Evolutionary conservation across 179 eudicot species (phyloP).

Genomic region (Patellifolia procumbens): DNA sequence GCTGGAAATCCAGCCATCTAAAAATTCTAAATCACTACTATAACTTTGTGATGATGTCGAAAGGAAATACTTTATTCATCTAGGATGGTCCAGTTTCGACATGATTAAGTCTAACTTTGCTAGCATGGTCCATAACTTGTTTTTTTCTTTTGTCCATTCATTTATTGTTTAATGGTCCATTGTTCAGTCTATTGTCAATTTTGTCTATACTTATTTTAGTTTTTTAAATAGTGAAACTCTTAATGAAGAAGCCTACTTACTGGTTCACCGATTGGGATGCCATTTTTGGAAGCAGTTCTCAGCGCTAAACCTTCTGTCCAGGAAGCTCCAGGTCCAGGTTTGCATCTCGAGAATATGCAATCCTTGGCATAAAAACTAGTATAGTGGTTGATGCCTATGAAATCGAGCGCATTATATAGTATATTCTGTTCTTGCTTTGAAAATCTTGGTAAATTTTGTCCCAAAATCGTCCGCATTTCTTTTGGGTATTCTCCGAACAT

Average conservation of each 20-base stretch:
- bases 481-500: constrained; percentile 63
- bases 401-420: constrained; percentile 48
- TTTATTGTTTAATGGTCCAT: no score
- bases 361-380: constrained; percentile 67
- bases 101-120: no score
- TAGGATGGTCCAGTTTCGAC: no score
- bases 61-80: no score
- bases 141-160: no score
- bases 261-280: constrained; percentile 62
- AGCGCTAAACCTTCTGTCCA: constrained; percentile 53
- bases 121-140: no score
- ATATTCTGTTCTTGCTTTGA: constrained; percentile 34
- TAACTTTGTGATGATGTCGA: no score
- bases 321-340: constrained; percentile 45
- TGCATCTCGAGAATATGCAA: constrained; percentile 62
- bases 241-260: constrained; percentile 39
- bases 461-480: constrained; percentile 57
- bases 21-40: no score
- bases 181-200: no score
- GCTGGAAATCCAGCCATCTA: no score
- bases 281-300: constrained; percentile 49
- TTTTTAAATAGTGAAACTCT: background rate
- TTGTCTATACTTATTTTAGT: no score
- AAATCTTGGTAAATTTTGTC: constrained; percentile 55
- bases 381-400: constrained; percentile 80